Conservation (phyloP, 306 rosid genomes). For the Crotalaria pallida region DNA sequence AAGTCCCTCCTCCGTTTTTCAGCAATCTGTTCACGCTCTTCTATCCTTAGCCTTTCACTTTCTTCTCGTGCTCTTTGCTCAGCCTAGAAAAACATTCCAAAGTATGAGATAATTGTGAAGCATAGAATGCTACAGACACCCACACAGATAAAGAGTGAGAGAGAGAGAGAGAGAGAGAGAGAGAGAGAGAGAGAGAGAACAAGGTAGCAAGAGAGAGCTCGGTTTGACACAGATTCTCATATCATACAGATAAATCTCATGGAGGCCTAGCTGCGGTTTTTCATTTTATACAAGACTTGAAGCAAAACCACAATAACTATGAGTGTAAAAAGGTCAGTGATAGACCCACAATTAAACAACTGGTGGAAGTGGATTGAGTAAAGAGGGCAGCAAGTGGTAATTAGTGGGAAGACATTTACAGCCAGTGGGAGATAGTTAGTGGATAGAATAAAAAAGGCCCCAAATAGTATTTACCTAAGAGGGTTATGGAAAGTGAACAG, state of each 20-base stretch:
- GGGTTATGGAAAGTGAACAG: too few relatives aligned
- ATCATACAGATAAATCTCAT: background rate
- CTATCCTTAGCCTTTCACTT: conserved; percentile 86
- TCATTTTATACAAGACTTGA: background rate
- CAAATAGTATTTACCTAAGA: too few relatives aligned
- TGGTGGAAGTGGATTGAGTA: too few relatives aligned
- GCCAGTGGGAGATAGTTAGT: too few relatives aligned
- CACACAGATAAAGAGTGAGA: background rate
- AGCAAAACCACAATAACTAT: background rate
- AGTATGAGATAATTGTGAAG: conserved; percentile 3
- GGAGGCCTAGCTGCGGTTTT: background rate
- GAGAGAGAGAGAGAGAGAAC: conserved; percentile 6
- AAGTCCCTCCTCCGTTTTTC: conserved; percentile 89
- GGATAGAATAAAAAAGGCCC: too few relatives aligned
- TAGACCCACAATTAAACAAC: too few relatives aligned
- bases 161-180: background rate
- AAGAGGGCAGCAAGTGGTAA: too few relatives aligned
- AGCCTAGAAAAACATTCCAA: conserved; percentile 48
- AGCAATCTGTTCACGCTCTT: conserved; percentile 86
- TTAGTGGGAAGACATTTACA: too few relatives aligned
- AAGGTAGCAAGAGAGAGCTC: background rate
- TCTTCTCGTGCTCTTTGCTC: conserved; percentile 98
- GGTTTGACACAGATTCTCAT: background rate
- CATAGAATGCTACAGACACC: background rate
- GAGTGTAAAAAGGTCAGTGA: background rate